Evolutionary conservation across 495 filamentous ascomycete species (phyloP).

Genomic region (Cercophora sp.): DNA sequence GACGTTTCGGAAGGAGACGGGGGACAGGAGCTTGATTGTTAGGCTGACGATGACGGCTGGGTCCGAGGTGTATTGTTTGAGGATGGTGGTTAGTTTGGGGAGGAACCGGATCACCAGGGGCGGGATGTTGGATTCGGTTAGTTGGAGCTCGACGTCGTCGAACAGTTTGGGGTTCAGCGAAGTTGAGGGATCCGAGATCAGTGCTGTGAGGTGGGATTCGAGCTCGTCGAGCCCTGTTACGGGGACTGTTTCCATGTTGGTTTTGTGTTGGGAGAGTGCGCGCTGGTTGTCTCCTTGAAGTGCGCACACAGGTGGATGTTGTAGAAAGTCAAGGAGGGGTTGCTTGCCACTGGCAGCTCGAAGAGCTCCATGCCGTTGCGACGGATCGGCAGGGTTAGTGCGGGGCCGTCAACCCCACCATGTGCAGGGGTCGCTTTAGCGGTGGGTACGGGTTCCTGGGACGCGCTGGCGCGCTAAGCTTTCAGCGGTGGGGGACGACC

Average conservation of each 20-base stretch:
- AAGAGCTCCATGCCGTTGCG: too few relatives aligned
- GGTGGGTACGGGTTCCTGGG: too few relatives aligned
- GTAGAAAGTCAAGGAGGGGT: too few relatives aligned
- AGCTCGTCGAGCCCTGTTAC: conserved; percentile 46
- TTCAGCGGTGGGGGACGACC: too few relatives aligned
- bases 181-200: conserved; percentile 36
- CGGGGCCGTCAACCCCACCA: too few relatives aligned
- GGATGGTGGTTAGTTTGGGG: conserved; percentile 44
- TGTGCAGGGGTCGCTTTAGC: too few relatives aligned
- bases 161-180: conserved; percentile 44
- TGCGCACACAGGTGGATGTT: too few relatives aligned
- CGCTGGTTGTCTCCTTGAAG: too few relatives aligned
- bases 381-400: too few relatives aligned
- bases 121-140: conserved; percentile 46
- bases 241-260: conserved; percentile 31
- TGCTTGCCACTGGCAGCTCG: too few relatives aligned
- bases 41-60: conserved; percentile 48
- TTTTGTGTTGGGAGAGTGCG: too few relatives aligned
- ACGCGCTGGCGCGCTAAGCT: too few relatives aligned
- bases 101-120: conserved; percentile 47
- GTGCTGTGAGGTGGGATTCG: conserved; percentile 44
- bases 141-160: conserved; percentile 52
- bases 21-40: conserved; percentile 50
- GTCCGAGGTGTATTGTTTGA: conserved; percentile 47
- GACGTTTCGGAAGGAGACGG: conserved; percentile 47